Evolutionary conservation across 768 basidiomycete species (phyloP).

Genomic region (Mycena crocata): DNA sequence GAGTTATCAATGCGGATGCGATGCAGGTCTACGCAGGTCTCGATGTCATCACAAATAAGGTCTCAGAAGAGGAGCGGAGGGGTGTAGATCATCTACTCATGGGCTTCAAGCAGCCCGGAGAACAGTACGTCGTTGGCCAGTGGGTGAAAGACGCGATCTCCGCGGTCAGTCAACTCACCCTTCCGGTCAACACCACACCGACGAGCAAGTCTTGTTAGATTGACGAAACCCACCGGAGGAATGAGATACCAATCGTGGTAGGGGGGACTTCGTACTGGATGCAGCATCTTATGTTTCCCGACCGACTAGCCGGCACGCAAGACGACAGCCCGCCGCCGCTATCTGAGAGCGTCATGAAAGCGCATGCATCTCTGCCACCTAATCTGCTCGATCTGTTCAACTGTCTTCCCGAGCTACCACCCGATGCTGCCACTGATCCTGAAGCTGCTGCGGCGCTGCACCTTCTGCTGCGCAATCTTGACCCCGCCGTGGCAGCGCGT

Average conservation of each 20-base stretch:
- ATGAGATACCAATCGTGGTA: constrained; percentile 87
- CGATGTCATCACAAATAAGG: constrained; percentile 95
- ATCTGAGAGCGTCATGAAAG: constrained; percentile 54
- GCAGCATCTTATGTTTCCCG: constrained; percentile 93
- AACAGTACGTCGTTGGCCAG: constrained; percentile 87
- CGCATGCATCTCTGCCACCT: constrained; percentile 58
- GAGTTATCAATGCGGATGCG: constrained; percentile 94
- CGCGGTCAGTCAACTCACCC: constrained; percentile 63
- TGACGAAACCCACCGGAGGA: constrained; percentile 70
- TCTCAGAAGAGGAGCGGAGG: constrained; percentile 77
- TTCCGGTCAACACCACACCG: constrained; percentile 8
- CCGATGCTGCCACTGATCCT: constrained; percentile 66
- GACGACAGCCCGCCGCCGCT: constrained; percentile 26
- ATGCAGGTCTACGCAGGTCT: constrained; percentile 97
- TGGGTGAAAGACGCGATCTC: constrained; percentile 88
- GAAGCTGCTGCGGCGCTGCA: constrained; percentile 74
- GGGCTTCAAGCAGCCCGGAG: constrained; percentile 87
- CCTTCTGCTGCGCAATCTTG: constrained; percentile 72
- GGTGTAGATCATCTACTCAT: constrained; percentile 92
- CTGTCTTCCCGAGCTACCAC: constrained; percentile 68
- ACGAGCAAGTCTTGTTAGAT: constrained; percentile 61
- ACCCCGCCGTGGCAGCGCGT: constrained; percentile 77
- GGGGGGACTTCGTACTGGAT: constrained; percentile 99
- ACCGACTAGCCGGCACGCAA: constrained; percentile 61
- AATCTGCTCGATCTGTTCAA: constrained; percentile 63